Evolutionary conservation across 2,329 filamentous ascomycete species (phyloP).

Genomic region (Colletotrichum orbiculare): DNA sequence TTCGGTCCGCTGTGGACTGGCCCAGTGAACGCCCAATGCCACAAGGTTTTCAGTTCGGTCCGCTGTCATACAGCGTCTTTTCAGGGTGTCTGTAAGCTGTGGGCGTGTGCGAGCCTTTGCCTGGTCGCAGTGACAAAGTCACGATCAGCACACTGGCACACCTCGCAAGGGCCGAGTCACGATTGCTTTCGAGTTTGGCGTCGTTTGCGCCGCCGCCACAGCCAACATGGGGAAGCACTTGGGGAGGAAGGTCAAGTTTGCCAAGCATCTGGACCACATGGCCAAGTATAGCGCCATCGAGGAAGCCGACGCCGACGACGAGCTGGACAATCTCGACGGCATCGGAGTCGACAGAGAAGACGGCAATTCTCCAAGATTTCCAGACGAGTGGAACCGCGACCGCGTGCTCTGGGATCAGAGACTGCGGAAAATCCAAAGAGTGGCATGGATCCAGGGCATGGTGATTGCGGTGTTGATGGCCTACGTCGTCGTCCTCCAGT

Average conservation of each 20-base stretch:
- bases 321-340: conserved; percentile 10
- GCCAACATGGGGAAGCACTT: conserved; percentile 12
- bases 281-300: conserved; percentile 16
- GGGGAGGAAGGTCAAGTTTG: conserved; percentile 5
- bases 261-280: neutral
- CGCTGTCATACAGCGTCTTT: neutral
- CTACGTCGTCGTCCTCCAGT: conserved; percentile 6
- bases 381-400: conserved; percentile 26
- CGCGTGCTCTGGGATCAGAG: conserved; percentile 13
- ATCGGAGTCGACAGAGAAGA: neutral
- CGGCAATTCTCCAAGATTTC: conserved; percentile 5
- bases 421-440: neutral
- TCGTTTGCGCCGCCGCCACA: neutral
- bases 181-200: no score
- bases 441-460: conserved; percentile 9
- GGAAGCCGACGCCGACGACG: conserved; percentile 8
- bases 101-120: no score
- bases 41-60: conserved; percentile 1
- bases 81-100: neutral
- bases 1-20: conserved; percentile 14
- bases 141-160: no score
- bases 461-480: conserved; percentile 6
- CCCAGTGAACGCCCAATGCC: no score
- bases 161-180: no score
- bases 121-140: no score